These are phyloP conservation scores for Vigna trinervia DNA, from an alignment of 306 rosid species.

Conservation along the genomic window DNA sequence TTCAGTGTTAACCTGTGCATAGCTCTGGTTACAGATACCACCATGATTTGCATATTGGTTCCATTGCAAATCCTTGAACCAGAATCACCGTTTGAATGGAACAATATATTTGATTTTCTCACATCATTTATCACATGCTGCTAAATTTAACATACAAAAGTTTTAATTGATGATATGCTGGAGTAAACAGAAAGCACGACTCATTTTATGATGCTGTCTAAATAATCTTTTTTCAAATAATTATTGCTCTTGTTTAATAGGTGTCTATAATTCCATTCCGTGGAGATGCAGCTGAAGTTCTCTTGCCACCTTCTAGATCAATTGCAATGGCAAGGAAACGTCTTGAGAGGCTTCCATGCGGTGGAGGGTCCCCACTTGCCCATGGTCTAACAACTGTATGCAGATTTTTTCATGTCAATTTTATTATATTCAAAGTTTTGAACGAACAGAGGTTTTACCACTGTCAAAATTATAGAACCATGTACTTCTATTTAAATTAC, in stretches of 20 bases:
- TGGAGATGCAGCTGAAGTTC: constrained; percentile 97
- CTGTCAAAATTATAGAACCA: constrained; percentile 17
- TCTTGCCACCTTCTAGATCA: constrained; percentile 97
- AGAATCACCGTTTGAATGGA: constrained; percentile 25
- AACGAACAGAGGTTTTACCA: constrained; percentile 20
- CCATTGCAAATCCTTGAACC: constrained; percentile 9
- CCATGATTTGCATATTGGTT: background rate
- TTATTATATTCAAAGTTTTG: constrained; percentile 21
- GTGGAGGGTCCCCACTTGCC: constrained; percentile 99
- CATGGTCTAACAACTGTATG: constrained; percentile 95
- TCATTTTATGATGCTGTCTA: constrained; percentile 27
- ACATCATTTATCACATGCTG: background rate
- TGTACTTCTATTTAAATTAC: background rate
- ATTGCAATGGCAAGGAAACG: constrained; percentile 98
- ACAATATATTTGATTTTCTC: constrained; percentile 30
- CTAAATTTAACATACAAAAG: constrained; percentile 19
- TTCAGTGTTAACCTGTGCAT: constrained; percentile 32
- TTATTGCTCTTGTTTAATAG: constrained; percentile 51
- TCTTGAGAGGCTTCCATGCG: constrained; percentile 97
- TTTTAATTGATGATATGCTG: constrained; percentile 21
- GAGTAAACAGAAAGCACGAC: constrained; percentile 19
- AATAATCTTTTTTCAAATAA: constrained; percentile 20
- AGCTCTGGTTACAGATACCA: constrained; percentile 27
- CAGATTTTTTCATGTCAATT: constrained; percentile 42
- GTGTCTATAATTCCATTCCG: constrained; percentile 98